A percentile compares a stretch with the other conserved stretches of the same genome.
These are phyloP conservation scores for Parmales sp. DNA, from an alignment of 108 stramenopile species.

Conservation along the genomic window DNA sequence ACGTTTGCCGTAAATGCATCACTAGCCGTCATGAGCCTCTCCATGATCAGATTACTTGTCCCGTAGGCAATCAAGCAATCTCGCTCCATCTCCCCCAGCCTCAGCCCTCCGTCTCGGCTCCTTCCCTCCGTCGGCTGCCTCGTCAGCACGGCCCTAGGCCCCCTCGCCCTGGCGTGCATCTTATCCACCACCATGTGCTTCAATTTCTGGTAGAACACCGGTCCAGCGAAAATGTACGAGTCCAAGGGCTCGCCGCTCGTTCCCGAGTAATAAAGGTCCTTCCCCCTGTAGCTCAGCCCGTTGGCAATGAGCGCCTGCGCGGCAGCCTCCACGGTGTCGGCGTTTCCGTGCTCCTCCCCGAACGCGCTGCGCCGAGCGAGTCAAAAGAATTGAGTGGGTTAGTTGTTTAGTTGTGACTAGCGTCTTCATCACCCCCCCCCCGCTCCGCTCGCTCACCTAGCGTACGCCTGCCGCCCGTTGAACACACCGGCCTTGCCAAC, in stretches of 20 bases:
- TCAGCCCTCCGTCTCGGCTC: constrained; percentile 94
- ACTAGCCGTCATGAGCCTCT: constrained; percentile 95
- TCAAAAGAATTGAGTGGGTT: too few species aligned
- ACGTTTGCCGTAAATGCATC: constrained; percentile 97
- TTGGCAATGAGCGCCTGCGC: constrained; percentile 77
- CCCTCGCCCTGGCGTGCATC: constrained; percentile 94
- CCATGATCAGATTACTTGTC: constrained; percentile 97
- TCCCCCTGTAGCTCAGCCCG: constrained; percentile 93
- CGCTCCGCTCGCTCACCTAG: too few species aligned
- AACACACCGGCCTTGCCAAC: constrained; percentile 89
- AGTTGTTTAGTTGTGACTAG: too few species aligned
- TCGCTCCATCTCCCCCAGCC: constrained; percentile 93
- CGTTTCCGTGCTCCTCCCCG: constrained; percentile 89
- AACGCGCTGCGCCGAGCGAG: too few species aligned
- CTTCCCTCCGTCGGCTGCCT: constrained; percentile 99
- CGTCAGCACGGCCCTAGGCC: constrained; percentile 93
- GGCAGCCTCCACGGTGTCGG: constrained; percentile 72
- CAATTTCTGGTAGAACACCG: constrained; percentile 97
- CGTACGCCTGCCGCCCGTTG: constrained; percentile 86
- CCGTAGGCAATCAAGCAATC: constrained; percentile 99
- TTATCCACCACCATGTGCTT: constrained; percentile 99
- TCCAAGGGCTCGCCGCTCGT: constrained; percentile 83
- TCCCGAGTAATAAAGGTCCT: constrained; percentile 90
- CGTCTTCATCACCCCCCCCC: too few species aligned
- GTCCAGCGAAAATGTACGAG: constrained; percentile 94